A percentile compares a stretch with the other conserved stretches of the same genome.
Evolutionary conservation across 441 rosid species (phyloP).

Genomic region (Populus hybrid): DNA sequence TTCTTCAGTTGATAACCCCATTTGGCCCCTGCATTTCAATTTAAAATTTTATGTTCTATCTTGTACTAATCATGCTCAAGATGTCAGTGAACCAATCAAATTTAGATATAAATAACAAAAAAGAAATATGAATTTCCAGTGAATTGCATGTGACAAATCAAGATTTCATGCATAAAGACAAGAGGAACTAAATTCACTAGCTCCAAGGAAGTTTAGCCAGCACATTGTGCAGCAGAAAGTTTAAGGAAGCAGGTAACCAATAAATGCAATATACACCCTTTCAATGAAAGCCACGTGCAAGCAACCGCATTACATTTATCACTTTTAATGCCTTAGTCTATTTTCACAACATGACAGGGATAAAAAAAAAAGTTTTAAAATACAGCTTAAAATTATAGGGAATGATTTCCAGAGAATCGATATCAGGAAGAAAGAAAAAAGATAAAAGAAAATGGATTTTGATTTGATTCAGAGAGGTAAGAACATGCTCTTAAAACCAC

Average conservation of each 20-base stretch:
- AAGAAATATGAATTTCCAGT: neutral
- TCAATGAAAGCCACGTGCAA: neutral
- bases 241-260: neutral
- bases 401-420: neutral
- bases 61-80: neutral
- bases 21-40: slow-evolving; percentile 62
- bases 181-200: neutral
- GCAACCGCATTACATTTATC: neutral
- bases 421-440: neutral
- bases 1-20: slow-evolving; percentile 46
- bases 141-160: neutral
- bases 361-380: neutral
- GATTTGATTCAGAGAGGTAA: neutral
- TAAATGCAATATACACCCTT: neutral
- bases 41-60: slow-evolving; percentile 1
- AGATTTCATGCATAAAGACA: neutral
- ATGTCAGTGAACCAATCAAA: neutral
- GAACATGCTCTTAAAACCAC: neutral
- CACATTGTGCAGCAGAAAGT: neutral
- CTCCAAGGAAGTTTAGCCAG: neutral
- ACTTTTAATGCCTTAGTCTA: neutral
- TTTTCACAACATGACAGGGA: neutral
- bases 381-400: neutral
- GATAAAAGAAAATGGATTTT: neutral
- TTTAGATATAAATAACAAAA: neutral